These are phyloP conservation scores for Harringtonia aguacate DNA, from an alignment of 2,329 filamentous ascomycete genomes.

Conservation along the genomic window DNA sequence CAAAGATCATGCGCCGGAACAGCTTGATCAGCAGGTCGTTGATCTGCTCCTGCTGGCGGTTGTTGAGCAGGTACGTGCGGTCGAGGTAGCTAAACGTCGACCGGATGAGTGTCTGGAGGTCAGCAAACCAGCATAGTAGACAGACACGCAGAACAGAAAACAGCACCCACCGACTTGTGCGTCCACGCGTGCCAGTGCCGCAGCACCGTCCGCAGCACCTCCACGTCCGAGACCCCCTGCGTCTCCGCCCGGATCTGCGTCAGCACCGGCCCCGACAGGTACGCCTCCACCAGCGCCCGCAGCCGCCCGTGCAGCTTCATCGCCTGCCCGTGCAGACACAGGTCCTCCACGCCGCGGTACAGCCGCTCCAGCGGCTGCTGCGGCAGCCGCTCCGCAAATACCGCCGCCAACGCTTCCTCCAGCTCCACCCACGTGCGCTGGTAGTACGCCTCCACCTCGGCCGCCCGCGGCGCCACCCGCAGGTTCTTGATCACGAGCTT, in stretches of 20 bases:
- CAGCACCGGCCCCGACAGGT: slow-evolving; percentile 54
- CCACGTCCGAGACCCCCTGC: slow-evolving; percentile 44
- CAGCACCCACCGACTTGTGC: slow-evolving; percentile 53
- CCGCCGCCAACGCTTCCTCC: slow-evolving; percentile 57
- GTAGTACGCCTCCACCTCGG: slow-evolving; percentile 68
- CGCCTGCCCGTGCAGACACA: slow-evolving; percentile 70
- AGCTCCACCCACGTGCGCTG: slow-evolving; percentile 64
- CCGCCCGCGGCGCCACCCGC: slow-evolving; percentile 40
- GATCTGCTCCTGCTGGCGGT: slow-evolving; percentile 58
- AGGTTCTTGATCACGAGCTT: slow-evolving; percentile 93
- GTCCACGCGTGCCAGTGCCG: slow-evolving; percentile 69
- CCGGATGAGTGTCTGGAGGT: slow-evolving; percentile 56
- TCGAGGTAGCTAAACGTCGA: slow-evolving; percentile 94
- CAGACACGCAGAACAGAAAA: not conserved
- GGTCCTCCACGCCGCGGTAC: slow-evolving; percentile 83
- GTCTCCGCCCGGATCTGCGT: slow-evolving; percentile 39
- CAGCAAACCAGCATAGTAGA: not conserved
- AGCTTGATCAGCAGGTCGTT: slow-evolving; percentile 70
- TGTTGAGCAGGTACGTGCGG: slow-evolving; percentile 72
- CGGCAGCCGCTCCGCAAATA: slow-evolving; percentile 57
- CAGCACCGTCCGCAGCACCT: slow-evolving; percentile 47
- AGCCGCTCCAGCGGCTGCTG: slow-evolving; percentile 75
- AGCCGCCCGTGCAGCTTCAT: slow-evolving; percentile 57
- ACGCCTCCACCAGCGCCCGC: slow-evolving; percentile 51
- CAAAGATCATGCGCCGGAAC: slow-evolving; percentile 55